Conservation (phyloP, 768 basidiomycete species). For the Chalciporus pseudorubinellus region DNA sequence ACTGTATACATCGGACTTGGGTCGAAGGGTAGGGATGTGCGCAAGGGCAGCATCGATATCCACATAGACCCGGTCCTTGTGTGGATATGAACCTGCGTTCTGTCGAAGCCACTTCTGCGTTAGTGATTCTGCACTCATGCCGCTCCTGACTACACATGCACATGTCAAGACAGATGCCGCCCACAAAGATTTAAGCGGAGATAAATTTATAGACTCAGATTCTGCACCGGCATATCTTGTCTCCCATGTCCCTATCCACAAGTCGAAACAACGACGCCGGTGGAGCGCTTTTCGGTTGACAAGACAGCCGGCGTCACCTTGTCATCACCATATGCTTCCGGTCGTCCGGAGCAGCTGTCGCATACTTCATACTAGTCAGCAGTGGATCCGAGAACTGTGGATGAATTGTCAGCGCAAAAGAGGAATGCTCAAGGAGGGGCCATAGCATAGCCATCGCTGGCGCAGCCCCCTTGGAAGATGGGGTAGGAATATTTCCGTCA, state of each 20-base stretch:
- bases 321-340: background rate
- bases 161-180: background rate
- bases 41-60: constrained; percentile 63
- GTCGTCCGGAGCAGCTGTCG: background rate
- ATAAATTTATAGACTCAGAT: constrained; percentile 8
- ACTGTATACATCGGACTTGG: constrained; percentile 83
- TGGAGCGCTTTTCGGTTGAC: constrained; percentile 1
- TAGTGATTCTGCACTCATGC: constrained; percentile 34
- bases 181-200: constrained; percentile 14
- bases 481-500: constrained; percentile 3
- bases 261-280: background rate
- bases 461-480: constrained; percentile 8
- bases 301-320: background rate
- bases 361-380: too few relatives aligned
- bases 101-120: constrained; percentile 65
- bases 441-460: background rate
- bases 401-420: background rate
- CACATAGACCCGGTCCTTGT: constrained; percentile 53
- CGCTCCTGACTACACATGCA: background rate
- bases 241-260: too few relatives aligned
- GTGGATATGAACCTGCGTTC: constrained; percentile 55
- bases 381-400: background rate
- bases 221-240: background rate
- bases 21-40: constrained; percentile 56
- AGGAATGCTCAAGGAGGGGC: background rate